Conservation (phyloP, 2,329 filamentous ascomycete genomes). For the Ophiostoma sp. region DNA sequence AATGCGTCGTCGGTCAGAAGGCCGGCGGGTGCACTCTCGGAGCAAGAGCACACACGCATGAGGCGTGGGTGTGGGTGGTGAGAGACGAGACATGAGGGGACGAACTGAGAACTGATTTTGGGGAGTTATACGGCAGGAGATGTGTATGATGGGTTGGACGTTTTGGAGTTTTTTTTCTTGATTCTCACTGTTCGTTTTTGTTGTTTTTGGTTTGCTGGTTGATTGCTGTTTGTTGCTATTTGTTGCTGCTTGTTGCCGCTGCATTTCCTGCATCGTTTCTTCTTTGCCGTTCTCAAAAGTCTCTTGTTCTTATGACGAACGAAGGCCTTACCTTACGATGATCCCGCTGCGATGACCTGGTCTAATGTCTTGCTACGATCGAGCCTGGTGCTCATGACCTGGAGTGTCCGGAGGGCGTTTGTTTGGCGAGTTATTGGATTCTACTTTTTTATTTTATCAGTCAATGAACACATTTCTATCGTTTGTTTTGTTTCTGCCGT, state of each 20-base stretch:
- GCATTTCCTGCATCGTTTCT: conserved; percentile 21
- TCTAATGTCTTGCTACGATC: conserved; percentile 20
- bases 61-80: neutral
- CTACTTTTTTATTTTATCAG: conserved; percentile 22
- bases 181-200: conserved; percentile 18
- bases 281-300: conserved; percentile 12
- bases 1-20: conserved; percentile 46
- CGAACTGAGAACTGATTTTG: conserved; percentile 3
- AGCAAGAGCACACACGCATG: conserved; percentile 48
- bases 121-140: neutral
- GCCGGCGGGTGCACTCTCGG: conserved; percentile 48
- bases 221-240: conserved; percentile 23
- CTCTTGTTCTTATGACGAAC: conserved; percentile 15
- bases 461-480: conserved; percentile 11
- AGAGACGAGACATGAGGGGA: conserved; percentile 17
- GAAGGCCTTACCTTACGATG: conserved; percentile 18
- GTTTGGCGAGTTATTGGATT: conserved; percentile 24
- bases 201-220: conserved; percentile 22
- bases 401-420: conserved; percentile 13
- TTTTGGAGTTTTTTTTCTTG: conserved; percentile 24
- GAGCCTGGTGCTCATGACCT: conserved; percentile 24
- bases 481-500: neutral
- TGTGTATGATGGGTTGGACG: conserved; percentile 12
- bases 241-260: conserved; percentile 24
- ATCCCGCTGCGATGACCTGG: conserved; percentile 8